Evolutionary conservation across 768 basidiomycete species (phyloP).

Genomic region (Lactarius pseudohatsudake): DNA sequence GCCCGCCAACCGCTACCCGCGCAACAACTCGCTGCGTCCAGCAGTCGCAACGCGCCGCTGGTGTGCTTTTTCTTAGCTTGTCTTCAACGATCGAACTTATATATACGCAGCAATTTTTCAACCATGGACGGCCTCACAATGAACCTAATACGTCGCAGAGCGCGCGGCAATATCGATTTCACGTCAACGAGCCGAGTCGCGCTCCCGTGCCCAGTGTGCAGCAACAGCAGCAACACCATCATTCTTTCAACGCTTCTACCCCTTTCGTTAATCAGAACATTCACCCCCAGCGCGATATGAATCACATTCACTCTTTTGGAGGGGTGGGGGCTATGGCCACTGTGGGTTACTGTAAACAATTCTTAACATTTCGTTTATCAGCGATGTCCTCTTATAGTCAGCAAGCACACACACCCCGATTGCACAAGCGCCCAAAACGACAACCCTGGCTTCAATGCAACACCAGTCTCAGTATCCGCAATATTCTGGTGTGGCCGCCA

Average conservation of each 20-base stretch:
- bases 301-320: background rate
- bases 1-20: background rate
- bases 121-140: conserved; percentile 5
- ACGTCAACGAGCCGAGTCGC: background rate
- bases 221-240: background rate
- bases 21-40: background rate
- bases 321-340: background rate
- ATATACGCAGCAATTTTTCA: conserved; percentile 1
- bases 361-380: background rate
- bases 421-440: background rate
- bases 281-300: background rate
- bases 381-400: background rate
- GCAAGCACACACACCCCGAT: background rate
- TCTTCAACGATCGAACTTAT: background rate
- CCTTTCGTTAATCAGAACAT: background rate
- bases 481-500: background rate
- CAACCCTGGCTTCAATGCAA: background rate
- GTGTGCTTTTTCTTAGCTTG: conserved; percentile 2
- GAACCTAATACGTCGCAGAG: background rate
- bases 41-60: background rate
- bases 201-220: conserved; percentile 5
- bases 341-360: conserved; percentile 9
- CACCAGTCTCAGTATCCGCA: conserved; percentile 2
- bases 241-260: background rate
- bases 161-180: background rate